These are phyloP conservation scores for Fusarium veterinarium DNA, from an alignment of 2,329 filamentous ascomycete species.

Conservation along the genomic window DNA sequence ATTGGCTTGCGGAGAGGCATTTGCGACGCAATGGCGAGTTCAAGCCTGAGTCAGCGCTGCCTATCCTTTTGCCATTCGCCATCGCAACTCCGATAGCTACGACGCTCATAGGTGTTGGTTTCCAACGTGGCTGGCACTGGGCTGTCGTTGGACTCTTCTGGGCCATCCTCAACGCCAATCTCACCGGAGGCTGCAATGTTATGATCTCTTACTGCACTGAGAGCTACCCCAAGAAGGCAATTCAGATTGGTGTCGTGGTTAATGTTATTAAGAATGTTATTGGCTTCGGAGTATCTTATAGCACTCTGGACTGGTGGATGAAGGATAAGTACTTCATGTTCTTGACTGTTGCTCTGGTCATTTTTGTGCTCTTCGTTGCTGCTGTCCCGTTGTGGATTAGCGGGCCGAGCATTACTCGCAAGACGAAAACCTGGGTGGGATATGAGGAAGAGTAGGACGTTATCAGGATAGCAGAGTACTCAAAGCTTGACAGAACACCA, in stretches of 20 bases:
- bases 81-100: background rate
- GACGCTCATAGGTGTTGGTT: background rate
- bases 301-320: background rate
- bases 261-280: background rate
- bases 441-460: background rate
- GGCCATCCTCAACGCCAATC: background rate
- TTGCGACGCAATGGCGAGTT: background rate
- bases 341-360: background rate
- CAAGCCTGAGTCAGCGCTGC: background rate
- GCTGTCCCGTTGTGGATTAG: background rate
- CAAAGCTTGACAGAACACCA: no score
- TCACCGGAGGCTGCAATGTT: background rate
- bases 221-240: background rate
- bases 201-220: background rate
- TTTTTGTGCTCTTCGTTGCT: background rate
- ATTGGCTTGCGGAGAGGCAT: background rate
- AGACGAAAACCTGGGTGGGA: fast-evolving
- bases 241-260: background rate
- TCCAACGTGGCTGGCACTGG: background rate
- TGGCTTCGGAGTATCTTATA: background rate
- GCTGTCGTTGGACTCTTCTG: background rate
- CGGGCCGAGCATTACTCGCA: background rate
- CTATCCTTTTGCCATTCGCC: background rate
- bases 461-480: no score
- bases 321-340: background rate